phyloP scores from a whole-genome alignment of 2,329 filamentous ascomycete species.

The Chlorencoelia australis region DNA sequence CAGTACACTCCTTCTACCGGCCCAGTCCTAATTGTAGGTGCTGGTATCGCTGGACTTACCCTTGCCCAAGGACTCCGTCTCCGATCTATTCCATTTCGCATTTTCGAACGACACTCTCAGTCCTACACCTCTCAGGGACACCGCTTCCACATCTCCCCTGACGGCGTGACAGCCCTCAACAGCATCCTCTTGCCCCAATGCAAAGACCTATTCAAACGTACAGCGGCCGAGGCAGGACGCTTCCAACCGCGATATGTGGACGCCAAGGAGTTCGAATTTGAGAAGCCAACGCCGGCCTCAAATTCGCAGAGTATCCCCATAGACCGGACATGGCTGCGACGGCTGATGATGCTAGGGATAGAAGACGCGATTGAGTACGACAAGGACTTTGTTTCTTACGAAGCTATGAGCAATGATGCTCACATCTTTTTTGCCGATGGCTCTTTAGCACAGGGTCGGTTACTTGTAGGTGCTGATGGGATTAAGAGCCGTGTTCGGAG shows the following conservation, averaged over 20 bases:
- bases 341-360: too few relatives aligned
- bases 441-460: too few relatives aligned
- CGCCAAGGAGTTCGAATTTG: constrained; percentile 1
- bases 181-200: too few relatives aligned
- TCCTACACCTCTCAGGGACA: constrained; percentile 30
- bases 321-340: too few relatives aligned
- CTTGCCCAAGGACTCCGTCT: constrained; percentile 23
- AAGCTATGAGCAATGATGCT: too few relatives aligned
- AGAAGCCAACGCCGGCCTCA: background rate
- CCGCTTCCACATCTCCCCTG: constrained; percentile 24
- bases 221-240: background rate
- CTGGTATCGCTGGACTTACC: constrained; percentile 26
- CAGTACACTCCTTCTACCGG: too few relatives aligned
- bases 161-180: constrained; percentile 19
- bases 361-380: too few relatives aligned
- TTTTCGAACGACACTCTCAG: constrained; percentile 46
- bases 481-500: too few relatives aligned
- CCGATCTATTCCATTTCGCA: constrained; percentile 35
- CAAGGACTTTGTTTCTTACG: too few relatives aligned
- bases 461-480: too few relatives aligned
- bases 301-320: too few relatives aligned
- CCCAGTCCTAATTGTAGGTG: constrained; percentile 23
- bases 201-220: background rate
- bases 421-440: too few relatives aligned
- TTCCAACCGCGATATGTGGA: constrained; percentile 5